Evolutionary conservation across 306 rosid species (phyloP), one percentile per base, ranked within the genome.

Genomic region (Alnus glutinosa): DNA sequence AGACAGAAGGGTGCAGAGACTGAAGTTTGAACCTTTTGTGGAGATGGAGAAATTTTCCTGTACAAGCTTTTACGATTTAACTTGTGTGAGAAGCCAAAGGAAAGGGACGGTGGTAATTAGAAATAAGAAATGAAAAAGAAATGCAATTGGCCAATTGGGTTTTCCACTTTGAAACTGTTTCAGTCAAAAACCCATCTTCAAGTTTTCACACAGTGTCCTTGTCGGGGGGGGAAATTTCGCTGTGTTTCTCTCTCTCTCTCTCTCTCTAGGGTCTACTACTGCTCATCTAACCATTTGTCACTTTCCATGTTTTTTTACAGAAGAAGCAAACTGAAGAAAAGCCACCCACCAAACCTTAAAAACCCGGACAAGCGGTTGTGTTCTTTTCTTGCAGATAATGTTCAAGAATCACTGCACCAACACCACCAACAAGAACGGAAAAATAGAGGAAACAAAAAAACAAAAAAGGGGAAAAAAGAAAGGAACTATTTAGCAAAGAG

Each of bases 171-270:
- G 87, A 87, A 85, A 78, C 54, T 83, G 87, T 80, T 88, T 62
- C 77, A 73, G 90, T 86, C 80, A 88, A 83, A 88, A 86, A 73
- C 82, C 80, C 32, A 85, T 75, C 81, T 83, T 75, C 80, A 86
- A 85, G 90, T 80, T 86, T 90, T 92, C 79, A 82, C 86, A 88
- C 92, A 86, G 95, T 90, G 81, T 70, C 32, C 70, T 39, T 92
- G 97, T 92, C 97, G 94, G 96, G 89, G 81, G 81, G 85, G 75
- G 77, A 80, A 85, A 76, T 70, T 80, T 72, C 67, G 63, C 59
- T 55, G 28, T 23, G 28, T 23, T 58, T 9, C 23, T 70, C 73
- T 75, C 86, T 64, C 83, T 58, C 76, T 75, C 71, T 51, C 46
- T 55, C 76, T 73, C 76, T 80, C 19, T 32, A 32, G 50, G 64